These are phyloP conservation scores for Xylariomycetidae sp. DNA, from an alignment of 2,329 filamentous ascomycete species.

Conservation along the genomic window DNA sequence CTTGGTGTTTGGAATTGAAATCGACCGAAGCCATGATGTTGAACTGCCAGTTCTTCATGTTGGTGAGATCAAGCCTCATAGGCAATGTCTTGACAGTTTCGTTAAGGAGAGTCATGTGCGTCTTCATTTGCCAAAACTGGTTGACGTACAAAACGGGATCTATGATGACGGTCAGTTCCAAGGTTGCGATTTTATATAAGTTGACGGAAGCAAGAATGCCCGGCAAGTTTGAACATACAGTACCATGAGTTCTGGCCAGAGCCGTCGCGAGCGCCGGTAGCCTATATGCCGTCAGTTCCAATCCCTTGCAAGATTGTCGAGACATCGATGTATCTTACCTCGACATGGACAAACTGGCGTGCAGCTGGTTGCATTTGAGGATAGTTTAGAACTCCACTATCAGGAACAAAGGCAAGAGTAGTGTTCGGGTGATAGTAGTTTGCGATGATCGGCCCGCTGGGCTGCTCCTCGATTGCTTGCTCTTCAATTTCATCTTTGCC, in stretches of 20 bases:
- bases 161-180: conserved; percentile 39
- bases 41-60: conserved; percentile 86
- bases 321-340: conserved; percentile 34
- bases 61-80: conserved; percentile 77
- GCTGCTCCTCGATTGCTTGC: conserved; percentile 46
- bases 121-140: conserved; percentile 93
- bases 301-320: not conserved
- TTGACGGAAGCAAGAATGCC: not conserved
- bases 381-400: conserved; percentile 67
- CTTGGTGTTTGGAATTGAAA: conserved; percentile 78
- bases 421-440: conserved; percentile 96
- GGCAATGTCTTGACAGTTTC: conserved; percentile 80
- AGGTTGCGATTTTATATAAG: no score
- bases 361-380: conserved; percentile 66
- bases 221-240: conserved; percentile 36
- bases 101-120: conserved; percentile 88
- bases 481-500: conserved; percentile 43
- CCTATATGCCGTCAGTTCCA: conserved; percentile 18
- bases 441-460: conserved; percentile 63
- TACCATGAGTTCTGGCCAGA: conserved; percentile 92
- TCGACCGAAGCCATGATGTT: conserved; percentile 79
- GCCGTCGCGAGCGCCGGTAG: conserved; percentile 74
- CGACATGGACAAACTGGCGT: conserved; percentile 73
- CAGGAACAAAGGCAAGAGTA: conserved; percentile 80
- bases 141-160: conserved; percentile 85